Percentiles rank a stretch among this genome's conserved stretches.
These are phyloP conservation scores for Omphalotus guepiniiformis DNA, from an alignment of 768 basidiomycete species.

Conservation along the genomic window DNA sequence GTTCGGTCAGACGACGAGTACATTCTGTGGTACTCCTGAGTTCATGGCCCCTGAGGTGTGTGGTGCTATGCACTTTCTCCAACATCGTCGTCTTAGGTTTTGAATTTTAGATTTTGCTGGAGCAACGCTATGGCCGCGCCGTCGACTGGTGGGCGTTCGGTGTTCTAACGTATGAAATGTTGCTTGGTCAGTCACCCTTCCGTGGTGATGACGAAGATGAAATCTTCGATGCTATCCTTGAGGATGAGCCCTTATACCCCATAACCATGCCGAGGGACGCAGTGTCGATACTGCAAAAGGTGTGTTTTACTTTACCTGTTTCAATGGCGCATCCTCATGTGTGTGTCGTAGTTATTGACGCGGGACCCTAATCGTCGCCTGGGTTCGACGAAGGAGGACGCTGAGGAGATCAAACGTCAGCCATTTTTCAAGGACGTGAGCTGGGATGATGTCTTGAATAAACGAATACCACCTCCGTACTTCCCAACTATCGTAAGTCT, in stretches of 20 bases:
- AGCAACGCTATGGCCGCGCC: constrained; percentile 96
- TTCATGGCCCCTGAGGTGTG: constrained; percentile 99
- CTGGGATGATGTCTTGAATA: constrained; percentile 96
- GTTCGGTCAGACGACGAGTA: constrained; percentile 92
- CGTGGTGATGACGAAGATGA: constrained; percentile 99
- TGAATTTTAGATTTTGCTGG: constrained; percentile 79
- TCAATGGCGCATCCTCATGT: constrained; percentile 7
- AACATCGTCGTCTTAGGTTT: constrained; percentile 5
- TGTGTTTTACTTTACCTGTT: constrained; percentile 24
- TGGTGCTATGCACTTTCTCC: background rate
- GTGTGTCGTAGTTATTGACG: constrained; percentile 66
- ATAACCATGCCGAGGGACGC: constrained; percentile 99
- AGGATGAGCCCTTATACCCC: constrained; percentile 97
- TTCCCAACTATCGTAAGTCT: constrained; percentile 87
- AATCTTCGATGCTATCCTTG: constrained; percentile 98
- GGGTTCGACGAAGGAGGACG: constrained; percentile 88
- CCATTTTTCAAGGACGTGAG: constrained; percentile 98
- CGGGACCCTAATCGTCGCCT: constrained; percentile 89
- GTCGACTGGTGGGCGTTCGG: constrained; percentile 99
- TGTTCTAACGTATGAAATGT: constrained; percentile 97
- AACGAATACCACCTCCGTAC: constrained; percentile 96
- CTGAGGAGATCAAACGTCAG: constrained; percentile 95
- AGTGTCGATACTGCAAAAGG: constrained; percentile 93
- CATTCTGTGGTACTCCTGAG: constrained; percentile 98
- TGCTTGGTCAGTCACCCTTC: constrained; percentile 98